A percentile compares a stretch with the other conserved stretches of the same genome.
These are phyloP conservation scores for Myxozyma neglecta DNA, from an alignment of 805 yeast genomes.

Conservation along the genomic window DNA sequence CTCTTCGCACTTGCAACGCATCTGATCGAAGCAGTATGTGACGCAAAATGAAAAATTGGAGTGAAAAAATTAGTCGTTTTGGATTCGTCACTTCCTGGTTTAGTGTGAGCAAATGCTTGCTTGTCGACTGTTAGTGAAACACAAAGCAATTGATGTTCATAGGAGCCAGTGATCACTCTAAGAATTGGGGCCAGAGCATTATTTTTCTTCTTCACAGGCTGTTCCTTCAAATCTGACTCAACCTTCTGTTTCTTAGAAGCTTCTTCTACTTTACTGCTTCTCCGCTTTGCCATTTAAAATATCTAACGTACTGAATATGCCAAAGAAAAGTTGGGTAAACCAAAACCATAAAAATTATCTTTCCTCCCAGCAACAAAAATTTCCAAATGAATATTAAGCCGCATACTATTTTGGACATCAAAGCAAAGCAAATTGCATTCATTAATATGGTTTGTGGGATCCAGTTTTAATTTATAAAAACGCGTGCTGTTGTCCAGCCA, in stretches of 20 bases:
- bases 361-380: background rate
- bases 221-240: background rate
- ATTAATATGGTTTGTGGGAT: background rate
- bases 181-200: slow-evolving; percentile 37
- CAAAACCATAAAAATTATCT: background rate
- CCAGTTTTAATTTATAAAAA: background rate
- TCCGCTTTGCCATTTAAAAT: background rate
- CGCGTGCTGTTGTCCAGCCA: slow-evolving; percentile 1
- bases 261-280: background rate
- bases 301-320: background rate
- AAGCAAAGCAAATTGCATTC: background rate
- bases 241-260: background rate
- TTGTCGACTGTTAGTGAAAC: slow-evolving; percentile 55
- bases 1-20: slow-evolving; percentile 79
- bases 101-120: slow-evolving; percentile 43
- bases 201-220: background rate
- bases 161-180: slow-evolving; percentile 89
- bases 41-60: slow-evolving; percentile 93
- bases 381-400: background rate
- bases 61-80: slow-evolving; percentile 63
- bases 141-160: slow-evolving; percentile 81
- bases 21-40: slow-evolving; percentile 86
- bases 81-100: slow-evolving; percentile 38
- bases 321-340: background rate
- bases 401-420: background rate